Evolutionary conservation across 495 filamentous ascomycete genomes (phyloP), one percentile per base, ranked within the genome.

Genomic region (Glonium stellatum): DNA sequence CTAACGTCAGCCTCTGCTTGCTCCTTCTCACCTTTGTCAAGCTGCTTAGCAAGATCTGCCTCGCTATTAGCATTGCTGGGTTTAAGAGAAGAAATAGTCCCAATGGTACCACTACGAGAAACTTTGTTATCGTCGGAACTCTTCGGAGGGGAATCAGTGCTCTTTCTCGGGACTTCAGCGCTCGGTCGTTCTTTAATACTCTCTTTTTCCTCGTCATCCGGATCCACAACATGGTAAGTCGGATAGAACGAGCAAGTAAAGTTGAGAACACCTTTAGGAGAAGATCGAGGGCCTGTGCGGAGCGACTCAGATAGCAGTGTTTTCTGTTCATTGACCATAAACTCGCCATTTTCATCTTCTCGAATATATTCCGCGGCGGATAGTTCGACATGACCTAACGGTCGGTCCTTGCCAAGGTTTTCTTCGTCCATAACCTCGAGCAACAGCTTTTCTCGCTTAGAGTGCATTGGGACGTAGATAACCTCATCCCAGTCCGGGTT

Each of bases 341-440:
- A 97, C 63, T 91, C 88, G 46, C 90, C 93, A 64, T 80, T 80
- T 23, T 92, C 89, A 42, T 80, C 85, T 67, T 92, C 82, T 3
- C 74, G 73, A 62, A 97, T 82, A 67, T 89, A 97, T 57, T 97
- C 89, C 4, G 86, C 78, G 9, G 85, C 83, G 35, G 80, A 78
- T 46, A 97, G 71, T 58, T 97, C 89, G 15, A 88, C 74, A 35
- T 83, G 77, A 34, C 93, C 93, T 27, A 99, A 81, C 21, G 85
- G 84, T 36, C 95, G 85, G 69, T 99, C 93, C 66, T 87, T 89
- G 59, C 87, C 87, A 58, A 96, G 77, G 52, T 82, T 89, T 74
- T 99, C 93, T 55, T 90, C 82, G 65, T 99, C 93, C 93, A 99
- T 97, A 60, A 97, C 90, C 72, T 98, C 93, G 13, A 99, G 73